These are phyloP conservation scores for Trichocomaceae sp. DNA, from an alignment of 2,329 filamentous ascomycete species.

Conservation along the genomic window DNA sequence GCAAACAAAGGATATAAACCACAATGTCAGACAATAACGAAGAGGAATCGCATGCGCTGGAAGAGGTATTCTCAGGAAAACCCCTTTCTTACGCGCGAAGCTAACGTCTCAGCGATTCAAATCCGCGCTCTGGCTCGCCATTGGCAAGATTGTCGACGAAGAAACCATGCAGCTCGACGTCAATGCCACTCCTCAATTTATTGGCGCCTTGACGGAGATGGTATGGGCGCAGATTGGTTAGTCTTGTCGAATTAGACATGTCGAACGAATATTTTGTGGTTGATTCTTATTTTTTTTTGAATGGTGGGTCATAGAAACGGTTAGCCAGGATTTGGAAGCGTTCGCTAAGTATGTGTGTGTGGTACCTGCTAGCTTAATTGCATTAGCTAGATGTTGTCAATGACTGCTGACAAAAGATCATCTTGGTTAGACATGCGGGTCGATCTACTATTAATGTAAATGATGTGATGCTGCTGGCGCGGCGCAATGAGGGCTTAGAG, in stretches of 20 bases:
- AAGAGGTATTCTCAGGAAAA: slow-evolving; percentile 6
- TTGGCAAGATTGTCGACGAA: slow-evolving; percentile 84
- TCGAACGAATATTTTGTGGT: background rate
- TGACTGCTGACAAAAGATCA: slow-evolving; percentile 9
- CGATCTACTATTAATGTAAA: slow-evolving; percentile 72
- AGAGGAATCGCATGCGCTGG: slow-evolving; percentile 4
- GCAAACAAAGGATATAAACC: background rate
- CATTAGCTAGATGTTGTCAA: background rate
- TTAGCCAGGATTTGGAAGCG: slow-evolving; percentile 56
- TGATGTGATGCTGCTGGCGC: slow-evolving; percentile 79
- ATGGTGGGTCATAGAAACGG: slow-evolving; percentile 40
- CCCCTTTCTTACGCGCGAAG: background rate
- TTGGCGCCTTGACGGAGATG: slow-evolving; percentile 75
- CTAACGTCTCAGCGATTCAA: slow-evolving; percentile 60
- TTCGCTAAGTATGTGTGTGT: slow-evolving; percentile 51
- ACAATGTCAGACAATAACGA: slow-evolving; percentile 8
- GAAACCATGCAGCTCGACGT: slow-evolving; percentile 65
- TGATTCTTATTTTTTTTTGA: background rate
- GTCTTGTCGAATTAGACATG: slow-evolving; percentile 13
- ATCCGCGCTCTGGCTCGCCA: slow-evolving; percentile 73
- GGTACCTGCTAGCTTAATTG: background rate
- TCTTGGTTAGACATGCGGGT: slow-evolving; percentile 65
- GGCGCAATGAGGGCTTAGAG: slow-evolving; percentile 80
- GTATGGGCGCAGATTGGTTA: slow-evolving; percentile 81
- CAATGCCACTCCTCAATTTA: slow-evolving; percentile 89